Base-by-base conservation (phyloP, 2,329 filamentous ascomycete genomes). In the Penicillium vulpinum region DNA sequence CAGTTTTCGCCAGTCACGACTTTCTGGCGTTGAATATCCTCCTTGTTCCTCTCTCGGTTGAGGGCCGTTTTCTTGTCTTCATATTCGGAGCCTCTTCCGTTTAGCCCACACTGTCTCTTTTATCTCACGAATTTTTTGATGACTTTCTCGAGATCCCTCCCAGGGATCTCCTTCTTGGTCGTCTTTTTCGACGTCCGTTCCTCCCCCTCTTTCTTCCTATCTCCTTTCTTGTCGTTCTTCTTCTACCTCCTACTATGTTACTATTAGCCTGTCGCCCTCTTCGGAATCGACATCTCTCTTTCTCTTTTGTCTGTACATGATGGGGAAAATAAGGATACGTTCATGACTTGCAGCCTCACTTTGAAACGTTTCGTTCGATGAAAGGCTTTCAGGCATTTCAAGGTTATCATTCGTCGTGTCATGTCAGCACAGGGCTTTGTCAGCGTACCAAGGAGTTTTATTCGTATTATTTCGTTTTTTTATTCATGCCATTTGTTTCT, bases 281-380 rank as follows among this genome's bases (percentile, higher is more conserved):
- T n/a, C 33, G 35, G 48, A 48, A 44, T 40, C 43, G 56, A 57
- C 47, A 46, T 59, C 29, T 57, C 56, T 64, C 45, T 55, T 56
- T 54, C 55, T 56, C 51, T 60, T 62, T 64, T 61, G 53, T 57
- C 59, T 69, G 70, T 67, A 68, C 63, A 70, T 71, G 62, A 59
- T 65, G 61, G 59, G 64, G 64, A 63, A 66, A 68, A 59, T 49
- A 57, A 57, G 58, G 54, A 59, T 51, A 57, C 56, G 48, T 55
- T 63, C 63, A 68, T 63, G 63, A 64, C 65, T 61, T 44, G 45
- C 16, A 50, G 51, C 44, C 49, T 41, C 31, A 49, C 24, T 38
- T 38, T 54, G 9, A 39, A 46, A 22, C 21, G 31, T 48, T 36
- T 53, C 43, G 21, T 53, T 53, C 36, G 22, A 54, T 29, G 50